Base-by-base conservation (phyloP, 1,284 basidiomycete genomes). In the Volvariella surrecta region DNA sequence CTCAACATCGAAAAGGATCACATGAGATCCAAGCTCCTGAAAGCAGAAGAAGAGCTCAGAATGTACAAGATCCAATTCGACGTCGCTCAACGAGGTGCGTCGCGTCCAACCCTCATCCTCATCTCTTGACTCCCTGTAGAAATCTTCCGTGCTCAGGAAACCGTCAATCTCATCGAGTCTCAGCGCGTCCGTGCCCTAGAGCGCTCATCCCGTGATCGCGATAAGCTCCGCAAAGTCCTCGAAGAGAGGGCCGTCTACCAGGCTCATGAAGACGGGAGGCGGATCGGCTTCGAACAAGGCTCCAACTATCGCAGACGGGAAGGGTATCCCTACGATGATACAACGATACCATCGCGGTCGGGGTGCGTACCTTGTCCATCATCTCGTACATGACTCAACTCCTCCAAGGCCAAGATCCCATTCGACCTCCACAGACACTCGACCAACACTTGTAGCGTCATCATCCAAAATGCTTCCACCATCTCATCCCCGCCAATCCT, bases 41-140 rank as follows among this genome's bases (percentile, higher is more conserved):
- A 51, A 3, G 57, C 59, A 7, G 55, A 52, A 28, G 55, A 64
- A 21, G 67, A 67, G 48, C 45, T 68, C 32, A 50, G 54, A 11
- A 40, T 68, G 37, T 66, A 68, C 45, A 67, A 66, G 48, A 45
- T 62, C 3, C 64, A 68, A 51, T 51, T 68, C 19, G 63, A 67
- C 30, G 44, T 59, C 4, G 67, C 67, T 20, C 66, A 68, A 45
- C 62, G 60, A 54, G 63, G 63, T 66, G 22, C 6, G 42, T 39
- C n/a, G 3, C 4, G 4, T 8, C 8, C 19, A n/a, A 7, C n/a
- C 34, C 8, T 35, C n/a, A 8, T 35, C 15, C 34, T 35, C 18
- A 35, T 35, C 34, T 35, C 18, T 37, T 11, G 17, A 19, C 8
- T 20, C 35, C 20, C 17, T 15, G 37, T 37, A 63, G 68, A 70